A percentile compares a stretch with the other conserved stretches of the same genome.
These are phyloP conservation scores for Diaporthe humulicola DNA, from an alignment of 2,329 filamentous ascomycete species.

Conservation along the genomic window DNA sequence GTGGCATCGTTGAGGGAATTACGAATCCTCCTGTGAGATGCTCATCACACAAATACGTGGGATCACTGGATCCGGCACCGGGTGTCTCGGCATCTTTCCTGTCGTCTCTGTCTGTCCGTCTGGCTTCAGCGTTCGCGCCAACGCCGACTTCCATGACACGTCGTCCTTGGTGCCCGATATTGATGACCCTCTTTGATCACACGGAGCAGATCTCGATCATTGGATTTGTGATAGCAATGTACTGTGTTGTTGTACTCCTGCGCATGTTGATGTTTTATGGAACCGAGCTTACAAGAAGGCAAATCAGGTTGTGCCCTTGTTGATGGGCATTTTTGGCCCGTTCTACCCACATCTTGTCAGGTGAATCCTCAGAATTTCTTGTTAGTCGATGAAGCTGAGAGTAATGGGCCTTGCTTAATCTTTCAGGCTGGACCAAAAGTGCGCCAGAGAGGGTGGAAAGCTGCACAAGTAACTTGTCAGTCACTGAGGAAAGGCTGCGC, in stretches of 20 bases:
- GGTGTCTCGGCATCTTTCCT: not conserved
- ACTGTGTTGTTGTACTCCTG: not conserved
- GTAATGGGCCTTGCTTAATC: not conserved
- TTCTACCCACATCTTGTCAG: not conserved
- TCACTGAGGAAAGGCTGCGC: not conserved
- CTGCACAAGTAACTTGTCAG: not conserved
- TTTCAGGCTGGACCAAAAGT: not conserved
- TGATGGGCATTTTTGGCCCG: not conserved
- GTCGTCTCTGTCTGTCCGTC: not conserved
- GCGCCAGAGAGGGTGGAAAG: not conserved
- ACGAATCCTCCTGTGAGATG: too few species aligned
- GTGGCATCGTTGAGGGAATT: not conserved
- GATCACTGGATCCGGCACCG: not conserved
- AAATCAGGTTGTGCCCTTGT: too few species aligned
- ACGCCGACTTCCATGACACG: not conserved
- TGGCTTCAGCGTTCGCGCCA: not conserved
- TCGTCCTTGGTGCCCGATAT: not conserved
- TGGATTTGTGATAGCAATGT: too few species aligned
- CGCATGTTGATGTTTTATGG: too few species aligned
- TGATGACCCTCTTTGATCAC: not conserved
- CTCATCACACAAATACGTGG: too few species aligned
- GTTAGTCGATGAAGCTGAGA: not conserved
- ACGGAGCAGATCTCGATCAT: not conserved
- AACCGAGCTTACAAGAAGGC: not conserved
- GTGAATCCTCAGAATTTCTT: not conserved